These are phyloP conservation scores for Pseudogymnoascus sp. DNA, from an alignment of 2,329 filamentous ascomycete genomes.

Conservation along the genomic window DNA sequence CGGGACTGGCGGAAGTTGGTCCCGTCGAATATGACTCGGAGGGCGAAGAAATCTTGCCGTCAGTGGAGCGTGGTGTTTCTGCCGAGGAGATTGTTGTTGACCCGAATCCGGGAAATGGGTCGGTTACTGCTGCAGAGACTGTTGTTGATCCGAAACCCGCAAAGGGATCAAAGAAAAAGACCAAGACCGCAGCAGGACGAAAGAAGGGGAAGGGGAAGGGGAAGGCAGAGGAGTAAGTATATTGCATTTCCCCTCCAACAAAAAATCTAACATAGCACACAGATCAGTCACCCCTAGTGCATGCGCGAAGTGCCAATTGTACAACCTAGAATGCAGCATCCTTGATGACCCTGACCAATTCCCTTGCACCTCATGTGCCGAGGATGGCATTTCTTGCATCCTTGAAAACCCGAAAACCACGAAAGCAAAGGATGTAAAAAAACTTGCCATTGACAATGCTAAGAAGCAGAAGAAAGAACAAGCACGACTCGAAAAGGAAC, in stretches of 20 bases:
- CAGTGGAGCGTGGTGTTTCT: neutral
- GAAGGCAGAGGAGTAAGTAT: neutral
- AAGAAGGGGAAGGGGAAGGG: neutral
- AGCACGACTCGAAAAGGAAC: conserved; percentile 17
- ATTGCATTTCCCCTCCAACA: neutral
- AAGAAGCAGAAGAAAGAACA: conserved; percentile 17
- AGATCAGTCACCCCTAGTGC: neutral
- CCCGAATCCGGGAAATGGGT: neutral
- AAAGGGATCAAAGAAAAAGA: neutral
- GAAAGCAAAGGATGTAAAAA: conserved; percentile 20
- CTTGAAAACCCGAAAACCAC: conserved; percentile 20
- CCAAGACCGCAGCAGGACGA: neutral
- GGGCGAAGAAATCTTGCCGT: neutral
- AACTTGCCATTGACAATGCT: conserved; percentile 18
- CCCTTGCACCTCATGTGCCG: conserved; percentile 23
- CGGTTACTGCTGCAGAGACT: neutral
- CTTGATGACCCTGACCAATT: conserved; percentile 18
- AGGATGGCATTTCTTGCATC: conserved; percentile 19
- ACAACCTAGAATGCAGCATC: neutral
- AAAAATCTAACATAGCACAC: neutral
- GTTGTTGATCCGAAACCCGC: neutral
- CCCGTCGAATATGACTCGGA: neutral
- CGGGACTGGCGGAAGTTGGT: neutral
- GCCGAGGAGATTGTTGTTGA: neutral
- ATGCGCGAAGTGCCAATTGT: neutral